Percentiles rank a stretch among this genome's conserved stretches.
Conservation (phyloP, 2,329 filamentous ascomycete species). For the Colletotrichum simmondsii region DNA sequence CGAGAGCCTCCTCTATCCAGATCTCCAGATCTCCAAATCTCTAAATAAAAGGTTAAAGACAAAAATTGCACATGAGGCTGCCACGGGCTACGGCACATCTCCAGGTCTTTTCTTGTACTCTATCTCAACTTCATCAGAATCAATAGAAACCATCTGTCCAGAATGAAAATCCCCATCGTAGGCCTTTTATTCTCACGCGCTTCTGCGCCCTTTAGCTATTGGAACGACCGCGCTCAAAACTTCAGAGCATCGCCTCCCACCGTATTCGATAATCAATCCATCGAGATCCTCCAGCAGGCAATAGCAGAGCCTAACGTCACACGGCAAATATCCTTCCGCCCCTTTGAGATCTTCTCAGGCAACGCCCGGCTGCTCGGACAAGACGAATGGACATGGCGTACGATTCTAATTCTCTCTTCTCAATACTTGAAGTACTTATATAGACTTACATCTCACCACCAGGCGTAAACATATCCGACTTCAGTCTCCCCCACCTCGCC, state of each 20-base stretch:
- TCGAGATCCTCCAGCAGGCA: not conserved
- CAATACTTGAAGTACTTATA: too few species aligned
- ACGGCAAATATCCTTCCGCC: not conserved
- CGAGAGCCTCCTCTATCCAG: too few species aligned
- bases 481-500: not conserved
- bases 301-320: not conserved
- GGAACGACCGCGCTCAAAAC: not conserved
- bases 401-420: not conserved
- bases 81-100: not conserved
- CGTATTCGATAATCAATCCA: not conserved
- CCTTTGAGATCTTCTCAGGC: not conserved
- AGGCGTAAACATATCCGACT: constrained; percentile 20
- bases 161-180: not conserved
- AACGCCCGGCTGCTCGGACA: not conserved
- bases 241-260: not conserved
- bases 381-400: constrained; percentile 23
- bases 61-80: too few species aligned
- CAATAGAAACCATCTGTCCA: not conserved
- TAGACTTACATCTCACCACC: not conserved
- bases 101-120: not conserved
- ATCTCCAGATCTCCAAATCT: too few species aligned
- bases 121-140: too few species aligned
- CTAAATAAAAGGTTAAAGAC: not conserved
- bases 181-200: not conserved
- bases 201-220: not conserved